Evolutionary conservation across 2,329 filamentous ascomycete genomes (phyloP), one percentile per base, ranked within the genome.

Genomic region (Fusarium verrucosum): DNA sequence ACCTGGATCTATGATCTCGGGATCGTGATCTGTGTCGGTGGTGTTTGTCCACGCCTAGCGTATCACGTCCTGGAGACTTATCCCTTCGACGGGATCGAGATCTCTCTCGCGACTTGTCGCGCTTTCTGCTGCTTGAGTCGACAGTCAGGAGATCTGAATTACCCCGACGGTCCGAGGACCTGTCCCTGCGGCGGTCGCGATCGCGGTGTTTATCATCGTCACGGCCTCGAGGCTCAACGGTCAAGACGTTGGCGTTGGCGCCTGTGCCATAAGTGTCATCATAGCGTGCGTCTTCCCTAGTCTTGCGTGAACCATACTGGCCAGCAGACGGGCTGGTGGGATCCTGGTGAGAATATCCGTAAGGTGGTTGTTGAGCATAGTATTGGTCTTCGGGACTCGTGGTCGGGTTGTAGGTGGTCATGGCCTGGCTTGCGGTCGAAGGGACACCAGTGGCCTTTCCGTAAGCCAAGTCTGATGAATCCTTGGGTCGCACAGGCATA

Each of bases 161-260:
- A 17, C 53, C 58, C 22, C 64, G 56, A 10, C 58, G 51, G 10
- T 50, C 54, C 3, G 61, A 50, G n/a, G 68, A 65, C 38, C 63
- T 72, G 44, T 76, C 74, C 26, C 73, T 70, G 14, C 72, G 73
- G 37, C 74, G 71, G 45, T 78, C 75, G 10, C 73, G 72, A 33
- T 73, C 28, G 10, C 28, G 30, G 30, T 32, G 75, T 47, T 73
- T 74, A 35, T 76, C 76, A 49, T 76, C 71, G 20, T 76, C 76
- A 44, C 75, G 72, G 42, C 69, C 66, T 30, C 74, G 68, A 5
- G 79, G 76, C 22, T 82, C 82, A 23, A 80, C 80, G 1, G 77
- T 78, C 47, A 83, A 63, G 25, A 82, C 71, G 55, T 76, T 82
- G 43, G 76, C 71, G 56, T 76, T 82, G 44, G 76, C 57, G 10